Base-by-base conservation (phyloP, 306 rosid genomes). In the Trichosanthes truncata region DNA sequence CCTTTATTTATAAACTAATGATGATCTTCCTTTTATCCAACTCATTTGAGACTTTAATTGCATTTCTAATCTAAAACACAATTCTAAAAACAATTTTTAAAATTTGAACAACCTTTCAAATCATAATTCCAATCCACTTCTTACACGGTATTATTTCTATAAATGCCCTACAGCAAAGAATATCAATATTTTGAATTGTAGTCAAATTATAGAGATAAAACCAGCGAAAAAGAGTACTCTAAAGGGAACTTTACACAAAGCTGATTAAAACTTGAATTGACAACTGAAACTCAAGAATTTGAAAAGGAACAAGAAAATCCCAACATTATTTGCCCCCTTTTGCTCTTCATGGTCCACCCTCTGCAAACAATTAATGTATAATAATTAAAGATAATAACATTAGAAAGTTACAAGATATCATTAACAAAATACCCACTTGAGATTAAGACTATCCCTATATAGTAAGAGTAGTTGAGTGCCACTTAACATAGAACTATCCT, bases 251-350 rank as follows among this genome's bases (percentile, higher is more conserved):
- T 62, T 65, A 65, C 25, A 36, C 46, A 65, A 65, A 40, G 74
- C 74, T 68, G 74, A 38, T 20, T 68, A 68, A 68, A 68, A 9
- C 51, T 40, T 68, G 74, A 67, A 67, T 67, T 67, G 74, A 67
- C 74, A 36, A 67, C 74, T 67, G 74, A 67, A 67, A 67, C 41
- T 62, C 13, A 23, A 21, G 13, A 36, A 36, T 36, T 65, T 35
- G 74, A 20, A 66, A 35, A 35, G 14, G 2, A 0, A 33, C 35
- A 6, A 4, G 7, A 36, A 18, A 18, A 20, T 0, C 29, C 74
- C 49, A 66, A 36, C 4, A 20, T 3, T 35, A 35, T 33, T 60
- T 56, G 26, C 61, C 21, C 56, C 59, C 33, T 57, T 25, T 57
- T 3, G 12, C n/a, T 57, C 5, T 4, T 7, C 38, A 61, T 61